phyloP scores from a whole-genome alignment of 2,329 filamentous ascomycete species.

The Fusarium staphyleae region DNA sequence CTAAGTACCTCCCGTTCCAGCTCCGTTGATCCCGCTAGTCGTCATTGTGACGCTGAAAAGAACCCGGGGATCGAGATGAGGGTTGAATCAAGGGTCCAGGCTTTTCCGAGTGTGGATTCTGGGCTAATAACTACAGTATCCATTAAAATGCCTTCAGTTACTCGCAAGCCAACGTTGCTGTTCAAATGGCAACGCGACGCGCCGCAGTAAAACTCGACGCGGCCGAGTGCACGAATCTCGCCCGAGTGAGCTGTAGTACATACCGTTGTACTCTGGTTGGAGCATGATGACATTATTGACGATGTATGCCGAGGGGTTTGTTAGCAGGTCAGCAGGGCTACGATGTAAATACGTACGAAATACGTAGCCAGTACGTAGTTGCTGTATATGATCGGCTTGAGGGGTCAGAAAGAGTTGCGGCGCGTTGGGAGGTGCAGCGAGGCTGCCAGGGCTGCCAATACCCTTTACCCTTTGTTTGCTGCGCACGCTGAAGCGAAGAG shows the following conservation, averaged over 20 bases:
- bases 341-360: too few relatives aligned
- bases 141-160: slow-evolving; percentile 8
- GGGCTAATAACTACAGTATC: too few relatives aligned
- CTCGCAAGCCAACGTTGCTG: not conserved
- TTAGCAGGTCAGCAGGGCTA: not conserved
- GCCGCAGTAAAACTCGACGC: slow-evolving; percentile 19
- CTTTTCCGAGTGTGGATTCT: slow-evolving; percentile 30
- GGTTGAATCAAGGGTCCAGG: slow-evolving; percentile 44
- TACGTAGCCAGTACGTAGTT: not conserved
- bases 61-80: slow-evolving; percentile 43
- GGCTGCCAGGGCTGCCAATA: too few relatives aligned
- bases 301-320: not conserved
- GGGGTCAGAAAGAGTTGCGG: slow-evolving; percentile 10
- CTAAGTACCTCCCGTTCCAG: slow-evolving; percentile 19
- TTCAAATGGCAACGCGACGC: not conserved
- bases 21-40: slow-evolving; percentile 25
- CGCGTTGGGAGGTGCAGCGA: slow-evolving; percentile 13
- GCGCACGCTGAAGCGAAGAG: slow-evolving; percentile 5
- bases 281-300: not conserved
- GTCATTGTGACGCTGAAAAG: slow-evolving; percentile 38
- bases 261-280: not conserved
- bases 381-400: too few relatives aligned
- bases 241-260: not conserved
- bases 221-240: slow-evolving; percentile 9
- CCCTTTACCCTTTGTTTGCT: too few relatives aligned